A percentile compares a stretch with the other conserved stretches of the same genome.
phyloP scores from a whole-genome alignment of 75 land plant genomes.

The Isoetes taiwanensis region DNA sequence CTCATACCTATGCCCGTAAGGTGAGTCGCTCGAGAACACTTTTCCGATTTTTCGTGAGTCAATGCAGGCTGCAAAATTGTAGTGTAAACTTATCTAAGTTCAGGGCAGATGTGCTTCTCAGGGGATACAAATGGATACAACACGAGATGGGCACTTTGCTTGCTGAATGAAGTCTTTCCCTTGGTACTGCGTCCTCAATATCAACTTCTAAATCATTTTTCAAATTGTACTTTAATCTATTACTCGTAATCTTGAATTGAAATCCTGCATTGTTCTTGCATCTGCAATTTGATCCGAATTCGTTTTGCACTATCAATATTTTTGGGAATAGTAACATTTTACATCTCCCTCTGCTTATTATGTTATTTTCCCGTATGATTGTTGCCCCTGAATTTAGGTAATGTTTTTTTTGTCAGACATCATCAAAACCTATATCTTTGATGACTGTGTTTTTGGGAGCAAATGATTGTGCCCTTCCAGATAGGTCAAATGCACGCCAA shows the following conservation, averaged over 20 bases:
- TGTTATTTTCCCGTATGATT: too few species aligned
- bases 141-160: slow-evolving; percentile 78
- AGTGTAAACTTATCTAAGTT: too few species aligned
- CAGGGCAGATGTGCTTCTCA: slow-evolving; percentile 72
- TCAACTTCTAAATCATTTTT: too few species aligned
- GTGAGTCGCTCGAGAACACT: slow-evolving; percentile 13
- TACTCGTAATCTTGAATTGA: too few species aligned
- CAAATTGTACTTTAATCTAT: too few species aligned
- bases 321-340: background rate
- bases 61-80: background rate
- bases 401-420: slow-evolving; percentile 21
- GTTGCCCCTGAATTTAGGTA: too few species aligned
- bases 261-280: too few species aligned
- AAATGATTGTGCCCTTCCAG: slow-evolving; percentile 71
- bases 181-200: too few species aligned
- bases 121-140: slow-evolving; percentile 93
- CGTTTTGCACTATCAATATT: too few species aligned
- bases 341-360: too few species aligned
- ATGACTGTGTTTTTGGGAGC: slow-evolving; percentile 78
- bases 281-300: too few species aligned
- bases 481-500: slow-evolving; percentile 39
- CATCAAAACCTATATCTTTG: slow-evolving; percentile 21
- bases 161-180: slow-evolving; percentile 56
- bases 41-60: background rate
- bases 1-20: slow-evolving; percentile 61